Conservation (phyloP, 2,329 filamentous ascomycete genomes). For the Colletotrichum cordylinicola region DNA sequence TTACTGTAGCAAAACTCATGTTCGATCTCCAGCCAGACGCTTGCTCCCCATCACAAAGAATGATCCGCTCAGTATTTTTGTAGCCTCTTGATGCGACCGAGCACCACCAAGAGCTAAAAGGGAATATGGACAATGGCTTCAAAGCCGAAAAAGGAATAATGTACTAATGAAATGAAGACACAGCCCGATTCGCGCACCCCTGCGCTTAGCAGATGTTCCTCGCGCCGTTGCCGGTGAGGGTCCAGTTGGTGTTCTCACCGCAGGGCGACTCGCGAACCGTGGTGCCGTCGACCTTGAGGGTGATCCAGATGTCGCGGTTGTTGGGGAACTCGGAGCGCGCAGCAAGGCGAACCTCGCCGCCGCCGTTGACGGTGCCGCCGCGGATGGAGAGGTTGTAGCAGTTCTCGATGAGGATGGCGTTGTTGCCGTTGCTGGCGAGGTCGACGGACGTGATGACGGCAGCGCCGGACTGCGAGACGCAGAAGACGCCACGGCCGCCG, state of each 20-base stretch:
- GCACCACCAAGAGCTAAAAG: not conserved
- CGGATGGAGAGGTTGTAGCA: conserved; percentile 60
- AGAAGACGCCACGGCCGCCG: conserved; percentile 63
- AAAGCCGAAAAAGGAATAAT: not conserved
- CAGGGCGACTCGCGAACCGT: conserved; percentile 60
- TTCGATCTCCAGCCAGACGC: not conserved
- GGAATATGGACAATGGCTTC: not conserved
- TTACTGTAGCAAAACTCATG: not conserved
- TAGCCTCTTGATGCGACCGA: not conserved
- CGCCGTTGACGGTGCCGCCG: conserved; percentile 56
- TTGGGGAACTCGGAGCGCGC: conserved; percentile 60
- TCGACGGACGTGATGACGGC: conserved; percentile 55
- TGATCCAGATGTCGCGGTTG: conserved; percentile 56
- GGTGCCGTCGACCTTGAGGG: conserved; percentile 52
- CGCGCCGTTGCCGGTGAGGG: conserved; percentile 49
- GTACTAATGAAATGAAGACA: not conserved
- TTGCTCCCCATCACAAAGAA: not conserved
- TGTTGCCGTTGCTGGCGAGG: conserved; percentile 58
- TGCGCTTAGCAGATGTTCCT: conserved; percentile 44
- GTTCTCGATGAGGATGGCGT: conserved; percentile 64
- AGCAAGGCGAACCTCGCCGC: conserved; percentile 60
- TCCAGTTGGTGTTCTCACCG: conserved; percentile 57
- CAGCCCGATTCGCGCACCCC: not conserved
- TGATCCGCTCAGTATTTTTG: not conserved
- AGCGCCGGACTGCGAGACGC: conserved; percentile 61